Conservation (phyloP, 2,329 filamentous ascomycete genomes). For the Didymella lethalis region DNA sequence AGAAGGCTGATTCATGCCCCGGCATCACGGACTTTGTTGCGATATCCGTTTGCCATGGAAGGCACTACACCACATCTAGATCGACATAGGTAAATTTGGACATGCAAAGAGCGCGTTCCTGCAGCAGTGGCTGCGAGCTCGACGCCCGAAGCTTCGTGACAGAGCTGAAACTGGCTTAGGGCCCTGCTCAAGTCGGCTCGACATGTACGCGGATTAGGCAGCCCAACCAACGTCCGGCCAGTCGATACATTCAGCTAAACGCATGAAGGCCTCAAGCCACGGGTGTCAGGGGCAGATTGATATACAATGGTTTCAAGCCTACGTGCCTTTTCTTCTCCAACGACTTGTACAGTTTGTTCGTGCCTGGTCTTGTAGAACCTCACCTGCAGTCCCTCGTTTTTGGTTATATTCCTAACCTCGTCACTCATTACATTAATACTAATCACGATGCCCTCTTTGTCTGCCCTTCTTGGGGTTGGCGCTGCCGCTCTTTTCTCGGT, state of each 20-base stretch:
- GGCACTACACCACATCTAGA: constrained; percentile 16
- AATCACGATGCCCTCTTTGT: constrained; percentile 39
- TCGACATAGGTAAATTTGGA: constrained; percentile 2
- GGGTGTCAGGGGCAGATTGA: constrained; percentile 13
- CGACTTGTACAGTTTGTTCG: constrained; percentile 37
- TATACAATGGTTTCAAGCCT: constrained; percentile 22
- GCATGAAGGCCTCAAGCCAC: constrained; percentile 13
- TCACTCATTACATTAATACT: constrained; percentile 35
- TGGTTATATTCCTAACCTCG: constrained; percentile 23
- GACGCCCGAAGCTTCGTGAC: constrained; percentile 5
- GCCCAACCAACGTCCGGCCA: constrained; percentile 9
- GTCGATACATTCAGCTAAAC: constrained; percentile 8
- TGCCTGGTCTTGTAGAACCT: constrained; percentile 31
- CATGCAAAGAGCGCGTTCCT: constrained; percentile 22
- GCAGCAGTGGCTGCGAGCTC: constrained; percentile 23
- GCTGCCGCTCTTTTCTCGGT: constrained; percentile 35
- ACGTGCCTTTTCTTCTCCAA: constrained; percentile 21
- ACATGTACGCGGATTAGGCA: constrained; percentile 7
- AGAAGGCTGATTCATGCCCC: constrained; percentile 11
- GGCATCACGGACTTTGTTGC: constrained; percentile 1
- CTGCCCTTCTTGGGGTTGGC: constrained; percentile 36
- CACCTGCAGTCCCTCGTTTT: constrained; percentile 37
- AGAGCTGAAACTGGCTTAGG: constrained; percentile 5
- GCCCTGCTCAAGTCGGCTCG: neutral
- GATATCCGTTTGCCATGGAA: constrained; percentile 1